These are phyloP conservation scores for Claviceps africana DNA, from an alignment of 2,329 filamentous ascomycete genomes.

Conservation along the genomic window DNA sequence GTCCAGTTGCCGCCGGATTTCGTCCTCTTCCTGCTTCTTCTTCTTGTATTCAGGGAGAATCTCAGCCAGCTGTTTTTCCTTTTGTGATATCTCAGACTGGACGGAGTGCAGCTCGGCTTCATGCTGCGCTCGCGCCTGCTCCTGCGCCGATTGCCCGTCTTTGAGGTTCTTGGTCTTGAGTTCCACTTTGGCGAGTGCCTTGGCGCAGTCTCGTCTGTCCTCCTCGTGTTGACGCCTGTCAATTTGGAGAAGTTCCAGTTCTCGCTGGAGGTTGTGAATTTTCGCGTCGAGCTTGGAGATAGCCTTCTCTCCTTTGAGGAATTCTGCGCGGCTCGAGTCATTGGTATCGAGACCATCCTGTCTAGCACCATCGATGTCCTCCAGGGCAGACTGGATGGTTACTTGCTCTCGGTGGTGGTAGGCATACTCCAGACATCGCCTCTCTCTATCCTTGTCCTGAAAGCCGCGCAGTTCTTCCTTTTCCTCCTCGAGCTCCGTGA, in stretches of 20 bases:
- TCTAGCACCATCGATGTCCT: conserved; percentile 68
- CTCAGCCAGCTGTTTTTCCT: conserved; percentile 60
- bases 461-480: conserved; percentile 90
- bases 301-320: conserved; percentile 65
- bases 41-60: conserved; percentile 66
- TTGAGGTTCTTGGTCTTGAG: conserved; percentile 67
- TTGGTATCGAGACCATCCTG: conserved; percentile 74
- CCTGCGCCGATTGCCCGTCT: conserved; percentile 68
- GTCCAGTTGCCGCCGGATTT: conserved; percentile 57
- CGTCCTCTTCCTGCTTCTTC: conserved; percentile 58
- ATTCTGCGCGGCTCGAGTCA: conserved; percentile 64
- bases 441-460: conserved; percentile 87
- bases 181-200: conserved; percentile 71
- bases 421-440: conserved; percentile 84
- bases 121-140: conserved; percentile 58
- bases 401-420: conserved; percentile 84
- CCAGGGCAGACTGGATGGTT: conserved; percentile 61
- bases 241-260: conserved; percentile 70
- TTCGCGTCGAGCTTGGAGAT: conserved; percentile 64
- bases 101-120: conserved; percentile 60
- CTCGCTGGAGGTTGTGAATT: conserved; percentile 65
- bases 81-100: conserved; percentile 57
- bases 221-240: conserved; percentile 82
- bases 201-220: conserved; percentile 71
- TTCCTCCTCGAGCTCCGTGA: conserved; percentile 85